phyloP scores from a whole-genome alignment of 345 rosid species.

The Excoecaria agallocha region DNA sequence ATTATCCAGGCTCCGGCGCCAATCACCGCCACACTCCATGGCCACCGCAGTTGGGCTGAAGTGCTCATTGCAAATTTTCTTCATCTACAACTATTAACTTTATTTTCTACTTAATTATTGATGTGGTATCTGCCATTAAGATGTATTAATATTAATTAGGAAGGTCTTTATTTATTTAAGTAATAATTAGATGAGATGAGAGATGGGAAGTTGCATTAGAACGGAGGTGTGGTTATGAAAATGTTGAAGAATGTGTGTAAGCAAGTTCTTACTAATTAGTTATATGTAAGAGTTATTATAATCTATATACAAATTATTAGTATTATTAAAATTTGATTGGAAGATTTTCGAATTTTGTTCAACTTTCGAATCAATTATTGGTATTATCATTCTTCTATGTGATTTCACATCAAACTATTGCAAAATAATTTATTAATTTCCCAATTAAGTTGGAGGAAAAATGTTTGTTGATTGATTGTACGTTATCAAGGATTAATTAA shows the following conservation, averaged over 20 bases:
- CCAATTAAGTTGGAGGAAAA: no score
- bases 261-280: background rate
- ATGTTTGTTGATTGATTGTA: no score
- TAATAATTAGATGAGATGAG: background rate
- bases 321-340: background rate
- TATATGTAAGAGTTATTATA: background rate
- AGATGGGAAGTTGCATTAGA: no score
- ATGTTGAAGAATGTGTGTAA: background rate
- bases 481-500: no score
- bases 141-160: conserved; percentile 1
- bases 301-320: background rate
- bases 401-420: background rate
- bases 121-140: background rate
- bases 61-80: conserved; percentile 21
- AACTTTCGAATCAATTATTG: background rate
- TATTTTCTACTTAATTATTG: background rate
- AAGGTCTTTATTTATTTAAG: conserved; percentile 3
- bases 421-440: no score
- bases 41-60: conserved; percentile 21
- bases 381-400: background rate
- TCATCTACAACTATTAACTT: background rate
- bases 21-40: conserved; percentile 35
- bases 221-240: background rate
- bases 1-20: conserved; percentile 35
- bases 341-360: background rate